Evolutionary conservation across 2,329 filamentous ascomycete species (phyloP).

Genomic region (Fusarium camptoceras): DNA sequence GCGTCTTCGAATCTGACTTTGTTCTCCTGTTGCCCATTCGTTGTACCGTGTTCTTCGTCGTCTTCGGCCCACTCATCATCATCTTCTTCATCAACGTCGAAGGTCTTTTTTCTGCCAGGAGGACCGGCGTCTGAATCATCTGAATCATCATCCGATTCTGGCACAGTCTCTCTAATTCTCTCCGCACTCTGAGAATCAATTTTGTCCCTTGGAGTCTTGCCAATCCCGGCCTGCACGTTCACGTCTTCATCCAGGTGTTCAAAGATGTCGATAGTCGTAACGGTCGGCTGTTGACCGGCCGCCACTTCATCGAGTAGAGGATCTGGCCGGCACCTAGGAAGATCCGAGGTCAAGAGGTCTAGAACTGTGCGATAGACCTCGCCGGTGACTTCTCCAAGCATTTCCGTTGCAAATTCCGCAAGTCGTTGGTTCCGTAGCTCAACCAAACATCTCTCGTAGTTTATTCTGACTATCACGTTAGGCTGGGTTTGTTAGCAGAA

Average conservation of each 20-base stretch:
- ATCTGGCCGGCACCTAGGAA: constrained; percentile 74
- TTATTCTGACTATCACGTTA: constrained; percentile 80
- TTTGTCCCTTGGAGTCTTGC: constrained; percentile 62
- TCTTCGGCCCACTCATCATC: constrained; percentile 51
- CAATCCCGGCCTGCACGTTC: constrained; percentile 68
- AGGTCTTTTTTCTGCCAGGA: constrained; percentile 31
- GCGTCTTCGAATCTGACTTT: constrained; percentile 67
- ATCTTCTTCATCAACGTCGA: constrained; percentile 50
- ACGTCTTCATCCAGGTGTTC: constrained; percentile 64
- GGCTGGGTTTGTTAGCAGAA: constrained; percentile 63
- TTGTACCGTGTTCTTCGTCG: constrained; percentile 47
- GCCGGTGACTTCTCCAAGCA: constrained; percentile 78
- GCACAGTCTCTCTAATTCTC: constrained; percentile 57
- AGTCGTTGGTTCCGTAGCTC: constrained; percentile 84
- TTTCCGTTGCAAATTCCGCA: constrained; percentile 75
- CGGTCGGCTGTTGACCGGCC: constrained; percentile 49
- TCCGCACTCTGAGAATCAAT: constrained; percentile 62
- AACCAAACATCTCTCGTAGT: constrained; percentile 86
- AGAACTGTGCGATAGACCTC: constrained; percentile 83
- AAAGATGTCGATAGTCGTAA: constrained; percentile 68
- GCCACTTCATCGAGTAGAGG: constrained; percentile 53
- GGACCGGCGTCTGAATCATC: constrained; percentile 52
- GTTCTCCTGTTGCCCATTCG: constrained; percentile 53
- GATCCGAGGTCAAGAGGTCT: constrained; percentile 74
- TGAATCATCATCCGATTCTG: constrained; percentile 51